These are phyloP conservation scores for Fusarium foetens DNA, from an alignment of 2,329 filamentous ascomycete species.

Conservation along the genomic window DNA sequence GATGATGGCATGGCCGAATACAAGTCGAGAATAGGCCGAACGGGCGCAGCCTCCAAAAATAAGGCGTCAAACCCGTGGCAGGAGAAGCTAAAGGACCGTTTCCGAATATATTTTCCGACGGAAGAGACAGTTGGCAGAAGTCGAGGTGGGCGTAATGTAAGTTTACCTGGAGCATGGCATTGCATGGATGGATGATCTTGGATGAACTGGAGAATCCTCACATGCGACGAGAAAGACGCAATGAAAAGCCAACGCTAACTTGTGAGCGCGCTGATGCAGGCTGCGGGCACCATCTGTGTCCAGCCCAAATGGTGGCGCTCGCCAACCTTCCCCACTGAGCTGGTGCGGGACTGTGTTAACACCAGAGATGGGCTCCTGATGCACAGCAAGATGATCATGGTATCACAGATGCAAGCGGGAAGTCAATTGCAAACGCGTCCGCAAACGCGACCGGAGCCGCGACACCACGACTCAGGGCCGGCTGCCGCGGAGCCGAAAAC, in stretches of 20 bases:
- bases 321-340: slow-evolving; percentile 73
- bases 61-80: slow-evolving; percentile 34
- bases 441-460: slow-evolving; percentile 27
- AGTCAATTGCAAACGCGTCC: slow-evolving; percentile 21
- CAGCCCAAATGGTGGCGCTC: slow-evolving; percentile 77
- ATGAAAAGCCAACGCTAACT: slow-evolving; percentile 39
- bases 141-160: slow-evolving; percentile 68
- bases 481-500: slow-evolving; percentile 34
- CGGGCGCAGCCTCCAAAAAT: slow-evolving; percentile 38
- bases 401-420: slow-evolving; percentile 43
- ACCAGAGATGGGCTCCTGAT: slow-evolving; percentile 77
- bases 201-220: slow-evolving; percentile 32
- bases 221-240: slow-evolving; percentile 26
- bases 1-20: slow-evolving; percentile 58
- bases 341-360: slow-evolving; percentile 81
- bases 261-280: slow-evolving; percentile 57
- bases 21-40: slow-evolving; percentile 50
- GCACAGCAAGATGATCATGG: slow-evolving; percentile 83
- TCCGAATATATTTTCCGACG: slow-evolving; percentile 86
- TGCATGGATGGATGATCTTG: slow-evolving; percentile 15
- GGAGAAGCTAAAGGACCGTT: slow-evolving; percentile 55
- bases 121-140: slow-evolving; percentile 73
- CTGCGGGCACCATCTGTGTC: slow-evolving; percentile 86
- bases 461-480: slow-evolving; percentile 17
- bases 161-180: slow-evolving; percentile 22